A percentile compares a stretch with the other conserved stretches of the same genome.
phyloP scores from a whole-genome alignment of 352 stramenopile genomes.

The Saprolegnia parasitica region DNA sequence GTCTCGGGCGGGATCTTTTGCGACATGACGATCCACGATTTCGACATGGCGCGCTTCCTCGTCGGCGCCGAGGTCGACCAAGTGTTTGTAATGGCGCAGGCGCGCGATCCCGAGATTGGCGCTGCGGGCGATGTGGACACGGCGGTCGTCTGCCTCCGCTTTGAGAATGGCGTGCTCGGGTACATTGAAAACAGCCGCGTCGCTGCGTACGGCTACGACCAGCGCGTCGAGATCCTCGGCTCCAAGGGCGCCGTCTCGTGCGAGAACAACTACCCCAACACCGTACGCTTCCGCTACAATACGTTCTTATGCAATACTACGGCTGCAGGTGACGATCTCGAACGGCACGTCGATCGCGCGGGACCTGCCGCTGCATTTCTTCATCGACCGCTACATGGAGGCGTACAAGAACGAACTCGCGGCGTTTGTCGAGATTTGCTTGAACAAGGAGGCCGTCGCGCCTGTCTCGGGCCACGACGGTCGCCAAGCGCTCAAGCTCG shows the following conservation, averaged over 20 bases:
- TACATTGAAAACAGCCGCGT: conserved; percentile 95
- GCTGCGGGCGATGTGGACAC: conserved; percentile 88
- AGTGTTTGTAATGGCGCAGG: conserved; percentile 63
- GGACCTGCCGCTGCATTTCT: conserved; percentile 93
- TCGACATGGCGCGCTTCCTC: conserved; percentile 93
- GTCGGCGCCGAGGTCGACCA: conserved; percentile 70
- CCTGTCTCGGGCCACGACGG: conserved; percentile 57
- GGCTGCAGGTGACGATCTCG: conserved; percentile 43
- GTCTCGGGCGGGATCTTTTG: conserved; percentile 88
- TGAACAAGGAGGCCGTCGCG: conserved; percentile 35
- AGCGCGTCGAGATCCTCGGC: conserved; percentile 90
- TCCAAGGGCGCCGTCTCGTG: conserved; percentile 87
- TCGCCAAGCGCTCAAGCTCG: conserved; percentile 60
- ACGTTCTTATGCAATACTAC: not conserved
- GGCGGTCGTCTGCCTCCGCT: conserved; percentile 87
- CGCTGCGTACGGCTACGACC: conserved; percentile 93
- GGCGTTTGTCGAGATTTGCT: conserved; percentile 60
- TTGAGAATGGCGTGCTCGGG: conserved; percentile 83
- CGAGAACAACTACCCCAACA: conserved; percentile 93
- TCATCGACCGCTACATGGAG: conserved; percentile 92
- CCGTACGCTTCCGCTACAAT: conserved; percentile 32
- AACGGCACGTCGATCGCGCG: conserved; percentile 41
- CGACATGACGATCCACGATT: conserved; percentile 96
- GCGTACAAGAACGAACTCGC: conserved; percentile 70
- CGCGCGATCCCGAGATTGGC: conserved; percentile 49